Conservation (phyloP, 2,329 filamentous ascomycete genomes). For the Gaeumannomyces tritici region DNA sequence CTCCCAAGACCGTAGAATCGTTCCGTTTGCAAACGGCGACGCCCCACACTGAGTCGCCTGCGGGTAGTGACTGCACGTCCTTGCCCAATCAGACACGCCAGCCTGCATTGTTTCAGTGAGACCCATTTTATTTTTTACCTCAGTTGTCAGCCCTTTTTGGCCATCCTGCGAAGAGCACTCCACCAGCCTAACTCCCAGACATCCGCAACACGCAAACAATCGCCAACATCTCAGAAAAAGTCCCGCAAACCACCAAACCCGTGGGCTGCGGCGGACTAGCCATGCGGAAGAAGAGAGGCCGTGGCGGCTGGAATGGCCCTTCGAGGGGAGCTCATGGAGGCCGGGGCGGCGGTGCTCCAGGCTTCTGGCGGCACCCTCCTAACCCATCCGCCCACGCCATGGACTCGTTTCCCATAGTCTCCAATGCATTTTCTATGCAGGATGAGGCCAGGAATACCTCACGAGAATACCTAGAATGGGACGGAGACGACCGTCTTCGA, state of each 20-base stretch:
- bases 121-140: neutral
- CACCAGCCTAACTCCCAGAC: neutral
- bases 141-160: neutral
- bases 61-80: too few species aligned
- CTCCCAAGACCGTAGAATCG: too few species aligned
- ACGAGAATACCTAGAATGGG: slow-evolving; percentile 31
- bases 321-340: neutral
- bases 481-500: slow-evolving; percentile 30
- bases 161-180: neutral
- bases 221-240: neutral
- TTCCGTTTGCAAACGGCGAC: too few species aligned
- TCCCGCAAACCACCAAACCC: neutral
- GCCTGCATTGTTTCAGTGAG: too few species aligned
- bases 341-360: neutral
- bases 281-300: neutral
- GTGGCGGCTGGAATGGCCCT: neutral
- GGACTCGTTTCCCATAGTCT: neutral
- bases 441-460: slow-evolving; percentile 42
- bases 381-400: slow-evolving; percentile 2
- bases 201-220: neutral
- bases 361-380: neutral
- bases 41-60: too few species aligned
- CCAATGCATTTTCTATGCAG: slow-evolving; percentile 26
- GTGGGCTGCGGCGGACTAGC: neutral
- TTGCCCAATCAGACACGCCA: too few species aligned